Evolutionary conservation across 2,329 filamentous ascomycete species (phyloP), one percentile per base, ranked within the genome.

Genomic region (Pestalotiopsis sp.): DNA sequence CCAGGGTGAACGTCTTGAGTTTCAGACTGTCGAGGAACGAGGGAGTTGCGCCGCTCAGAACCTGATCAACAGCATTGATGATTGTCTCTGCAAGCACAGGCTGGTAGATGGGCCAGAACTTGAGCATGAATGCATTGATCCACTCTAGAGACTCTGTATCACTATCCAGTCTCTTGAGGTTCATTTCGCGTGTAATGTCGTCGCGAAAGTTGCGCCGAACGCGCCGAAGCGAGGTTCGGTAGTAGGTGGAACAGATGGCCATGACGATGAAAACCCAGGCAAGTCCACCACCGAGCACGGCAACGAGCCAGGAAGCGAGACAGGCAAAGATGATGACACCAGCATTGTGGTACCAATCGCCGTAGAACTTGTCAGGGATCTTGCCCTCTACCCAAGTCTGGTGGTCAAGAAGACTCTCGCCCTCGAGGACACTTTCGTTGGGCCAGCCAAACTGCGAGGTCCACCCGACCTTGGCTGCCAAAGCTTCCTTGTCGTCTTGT

Each of bases 31-130:
- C 96, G 67, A 99, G 86, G 76, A 99, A 98, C 0, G 92, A 89
- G 0, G 96, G 96, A 0, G 95, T 98, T 2, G 95, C 91, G 0
- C 93, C 95, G 77, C 95, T 98, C 68, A 99, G 85, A 64, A 99
- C 94, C 83, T 98, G 96, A 76, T 99, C 96, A 62, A 98, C 96
- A 0, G 95, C 94, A 79, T 91, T 94, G 81, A 98, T 93, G 75
- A 99, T 92, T 25, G 94, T 97, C 74, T 96, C 90, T 70, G 94
- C 95, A 13, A 99, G 88, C 11, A 98, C 93, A 1, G 96, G 96
- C 67, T 96, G 94, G 79, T 97, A 98, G 76, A 99, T 99, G 71
- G 96, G 96, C 96, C 96, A 99, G 83, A 99, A 99, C 80, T 99
- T 99, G 82, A 97, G 90, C 75, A 99, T 80, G 83, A 99, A 99